Evolutionary conservation across 2,329 filamentous ascomycete genomes (phyloP), one percentile per base, ranked within the genome.

Genomic region (Beauveria medogensis): DNA sequence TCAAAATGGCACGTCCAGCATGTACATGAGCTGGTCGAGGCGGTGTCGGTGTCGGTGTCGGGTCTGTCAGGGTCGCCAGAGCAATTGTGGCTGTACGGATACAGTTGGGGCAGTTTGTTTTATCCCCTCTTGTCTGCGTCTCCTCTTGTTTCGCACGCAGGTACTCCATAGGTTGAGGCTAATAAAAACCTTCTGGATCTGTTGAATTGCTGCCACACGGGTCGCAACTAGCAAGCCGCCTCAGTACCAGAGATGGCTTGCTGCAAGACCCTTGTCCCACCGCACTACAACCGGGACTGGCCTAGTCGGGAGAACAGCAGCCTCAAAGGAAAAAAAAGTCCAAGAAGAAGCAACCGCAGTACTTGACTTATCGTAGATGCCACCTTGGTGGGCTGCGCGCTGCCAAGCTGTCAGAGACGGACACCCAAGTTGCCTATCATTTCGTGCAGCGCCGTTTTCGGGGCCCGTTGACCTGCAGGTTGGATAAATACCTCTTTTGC

Each of bases 81-180:
- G 54, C 44, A 34, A 57, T 16, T 40, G 48, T 40, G 48, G 56
- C 56, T 53, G 56, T 50, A 34, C 16, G 12, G 18, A 16, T 43
- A 55, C 22, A 61, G 52, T 61, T 61, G 59, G 59, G 59, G 59
- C 59, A 55, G 24, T n/a, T 55, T 47, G 18, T 12, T 30, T 47
- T 43, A 37, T 22, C 28, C 43, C 50, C 7, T 52, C 50, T 37
- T n/a, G n/a, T 28, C 20, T 16, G 28, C 50, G 48, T 22, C 43
- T 47, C 54, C n/a, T 37, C 54, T 26, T 30, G 53, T 48, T 26
- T 57, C 43, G 55, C 48, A 43, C 16, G 50, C 10, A 20, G 18
- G 18, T 30, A 10, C 30, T 14, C 30, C 22, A 22, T 16, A 34
- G 40, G 44, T 58, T 59, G 47, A 59, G 56, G 46, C 56, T 59